Percentiles rank a stretch among this genome's conserved stretches.
Conservation (phyloP, 768 basidiomycete genomes). For the Boletales sp. region DNA sequence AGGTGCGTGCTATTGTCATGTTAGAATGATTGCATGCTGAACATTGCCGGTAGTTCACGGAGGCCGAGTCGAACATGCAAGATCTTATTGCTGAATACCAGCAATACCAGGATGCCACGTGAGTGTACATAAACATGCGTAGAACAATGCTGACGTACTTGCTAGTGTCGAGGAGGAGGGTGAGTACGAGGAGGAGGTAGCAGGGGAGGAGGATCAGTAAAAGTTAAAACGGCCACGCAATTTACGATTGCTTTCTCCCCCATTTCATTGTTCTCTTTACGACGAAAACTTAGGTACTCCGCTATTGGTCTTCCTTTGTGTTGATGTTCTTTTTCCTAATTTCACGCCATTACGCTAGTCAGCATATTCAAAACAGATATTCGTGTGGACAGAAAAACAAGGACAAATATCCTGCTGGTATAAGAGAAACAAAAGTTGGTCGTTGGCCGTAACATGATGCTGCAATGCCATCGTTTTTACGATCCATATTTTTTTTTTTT, state of each 20-base stretch:
- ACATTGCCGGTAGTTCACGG: slow-evolving; percentile 64
- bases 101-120: slow-evolving; percentile 94
- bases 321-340: slow-evolving; percentile 30
- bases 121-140: slow-evolving; percentile 30
- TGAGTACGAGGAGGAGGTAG: slow-evolving; percentile 82
- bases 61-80: slow-evolving; percentile 99
- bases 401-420: slow-evolving; percentile 1
- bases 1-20: slow-evolving; percentile 40
- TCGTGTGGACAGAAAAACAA: slow-evolving; percentile 1
- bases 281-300: slow-evolving; percentile 35
- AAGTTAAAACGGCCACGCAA: slow-evolving; percentile 22
- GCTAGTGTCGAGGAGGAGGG: slow-evolving; percentile 79
- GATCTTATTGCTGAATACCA: slow-evolving; percentile 98
- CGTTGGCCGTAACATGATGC: no score
- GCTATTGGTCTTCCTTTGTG: slow-evolving; percentile 30
- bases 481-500: no score
- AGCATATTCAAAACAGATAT: slow-evolving; percentile 2
- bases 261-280: slow-evolving; percentile 19
- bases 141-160: slow-evolving; percentile 11
- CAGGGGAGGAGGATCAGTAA: slow-evolving; percentile 56
- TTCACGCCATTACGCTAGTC: slow-evolving; percentile 32
- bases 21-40: neutral
- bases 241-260: slow-evolving; percentile 13
- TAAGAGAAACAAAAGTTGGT: no score
- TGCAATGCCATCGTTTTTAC: no score